Conservation (phyloP, 176 grass and related monocot genomes). For the Ensete ventricosum region DNA sequence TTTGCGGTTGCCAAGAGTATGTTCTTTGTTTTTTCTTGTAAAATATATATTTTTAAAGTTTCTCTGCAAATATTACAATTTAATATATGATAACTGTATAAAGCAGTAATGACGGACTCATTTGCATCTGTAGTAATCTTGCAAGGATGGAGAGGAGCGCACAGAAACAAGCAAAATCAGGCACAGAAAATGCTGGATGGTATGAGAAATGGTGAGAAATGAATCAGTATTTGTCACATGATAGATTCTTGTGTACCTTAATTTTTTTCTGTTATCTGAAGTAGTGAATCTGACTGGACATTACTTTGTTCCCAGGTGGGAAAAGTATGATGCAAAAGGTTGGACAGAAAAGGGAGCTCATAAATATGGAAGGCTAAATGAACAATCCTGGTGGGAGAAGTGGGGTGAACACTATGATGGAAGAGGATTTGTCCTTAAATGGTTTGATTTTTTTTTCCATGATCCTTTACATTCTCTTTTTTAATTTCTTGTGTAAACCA, state of each 20-base stretch:
- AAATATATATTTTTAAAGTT: no score
- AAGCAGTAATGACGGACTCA: neutral
- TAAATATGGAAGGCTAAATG: conserved; percentile 89
- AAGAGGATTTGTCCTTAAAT: conserved; percentile 86
- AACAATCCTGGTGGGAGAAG: conserved; percentile 97
- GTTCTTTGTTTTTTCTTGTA: no score
- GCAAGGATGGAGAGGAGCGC: conserved; percentile 90
- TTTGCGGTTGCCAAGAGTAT: no score
- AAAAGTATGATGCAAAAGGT: conserved; percentile 98
- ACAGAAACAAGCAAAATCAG: conserved; percentile 89
- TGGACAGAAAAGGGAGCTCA: conserved; percentile 95
- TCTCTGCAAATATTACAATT: no score
- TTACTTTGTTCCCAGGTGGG: conserved; percentile 52
- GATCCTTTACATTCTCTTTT: conserved; percentile 9
- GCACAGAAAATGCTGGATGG: conserved; percentile 85
- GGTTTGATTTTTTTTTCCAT: conserved; percentile 37
- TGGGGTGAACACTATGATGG: conserved; percentile 98
- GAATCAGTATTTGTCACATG: conserved; percentile 4
- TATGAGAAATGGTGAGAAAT: conserved; percentile 87
- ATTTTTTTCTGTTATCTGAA: neutral
- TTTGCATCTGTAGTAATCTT: conserved; percentile 49
- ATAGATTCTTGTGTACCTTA: neutral
- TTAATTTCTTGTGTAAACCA: neutral
- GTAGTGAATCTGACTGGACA: neutral
- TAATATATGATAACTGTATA: no score